phyloP scores from a whole-genome alignment of 2,329 filamentous ascomycete species.

The Fusarium lateritium region DNA sequence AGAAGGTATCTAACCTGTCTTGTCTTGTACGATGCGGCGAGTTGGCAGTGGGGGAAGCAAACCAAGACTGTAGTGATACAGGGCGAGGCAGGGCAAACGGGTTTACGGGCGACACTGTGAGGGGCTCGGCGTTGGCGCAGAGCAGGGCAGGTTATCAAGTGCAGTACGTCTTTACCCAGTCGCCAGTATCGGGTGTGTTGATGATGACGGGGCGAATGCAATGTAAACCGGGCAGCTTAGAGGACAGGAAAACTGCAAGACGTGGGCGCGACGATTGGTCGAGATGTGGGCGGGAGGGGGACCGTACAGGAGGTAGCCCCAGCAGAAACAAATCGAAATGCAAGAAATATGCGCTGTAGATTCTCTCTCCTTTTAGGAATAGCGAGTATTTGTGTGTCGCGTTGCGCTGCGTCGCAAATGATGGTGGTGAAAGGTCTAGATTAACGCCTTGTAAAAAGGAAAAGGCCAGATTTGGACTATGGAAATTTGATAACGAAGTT shows the following conservation, averaged over 20 bases:
- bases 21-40: slow-evolving; percentile 34
- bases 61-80: slow-evolving; percentile 31
- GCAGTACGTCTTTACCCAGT: not conserved
- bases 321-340: slow-evolving; percentile 36
- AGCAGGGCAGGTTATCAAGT: slow-evolving; percentile 22
- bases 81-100: slow-evolving; percentile 29
- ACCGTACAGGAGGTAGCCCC: slow-evolving; percentile 31
- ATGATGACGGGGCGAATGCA: slow-evolving; percentile 34
- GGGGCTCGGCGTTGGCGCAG: slow-evolving; percentile 43
- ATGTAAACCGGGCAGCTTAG: slow-evolving; percentile 37
- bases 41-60: slow-evolving; percentile 38
- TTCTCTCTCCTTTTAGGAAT: slow-evolving; percentile 12
- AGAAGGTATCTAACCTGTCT: slow-evolving; percentile 28
- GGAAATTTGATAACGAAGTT: slow-evolving; percentile 32
- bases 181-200: slow-evolving; percentile 17
- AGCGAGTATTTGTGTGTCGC: slow-evolving; percentile 9
- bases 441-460: slow-evolving; percentile 1
- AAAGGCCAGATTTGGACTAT: slow-evolving; percentile 45
- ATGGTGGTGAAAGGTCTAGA: slow-evolving; percentile 20
- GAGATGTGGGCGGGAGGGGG: slow-evolving; percentile 36
- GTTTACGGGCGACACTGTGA: slow-evolving; percentile 42
- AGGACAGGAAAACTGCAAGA: slow-evolving; percentile 28
- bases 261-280: slow-evolving; percentile 37
- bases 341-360: slow-evolving; percentile 29
- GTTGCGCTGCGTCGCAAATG: slow-evolving; percentile 18